These are phyloP conservation scores for Fusarium albosuccineum DNA, from an alignment of 2,329 filamentous ascomycete species.

Conservation along the genomic window DNA sequence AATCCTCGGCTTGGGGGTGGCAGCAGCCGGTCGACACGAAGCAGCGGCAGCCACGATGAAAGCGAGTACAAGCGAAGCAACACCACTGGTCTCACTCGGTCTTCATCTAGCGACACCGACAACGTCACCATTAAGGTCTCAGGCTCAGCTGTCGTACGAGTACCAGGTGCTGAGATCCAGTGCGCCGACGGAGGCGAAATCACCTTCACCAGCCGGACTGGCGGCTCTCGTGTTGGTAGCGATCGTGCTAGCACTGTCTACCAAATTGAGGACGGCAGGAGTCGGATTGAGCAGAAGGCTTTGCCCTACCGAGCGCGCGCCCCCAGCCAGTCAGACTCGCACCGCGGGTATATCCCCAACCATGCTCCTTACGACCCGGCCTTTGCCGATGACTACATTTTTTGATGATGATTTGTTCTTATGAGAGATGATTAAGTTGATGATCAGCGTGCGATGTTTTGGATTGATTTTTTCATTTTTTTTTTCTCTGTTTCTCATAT, in stretches of 20 bases:
- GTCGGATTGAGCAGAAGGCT: slow-evolving; percentile 58
- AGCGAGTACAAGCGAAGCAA: slow-evolving; percentile 73
- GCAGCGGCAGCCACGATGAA: slow-evolving; percentile 72
- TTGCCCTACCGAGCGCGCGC: slow-evolving; percentile 61
- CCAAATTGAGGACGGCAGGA: slow-evolving; percentile 61
- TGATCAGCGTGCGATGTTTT: slow-evolving; percentile 43
- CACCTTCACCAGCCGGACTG: slow-evolving; percentile 60
- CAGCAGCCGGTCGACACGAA: slow-evolving; percentile 69
- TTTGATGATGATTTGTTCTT: slow-evolving; percentile 46
- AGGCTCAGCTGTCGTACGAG: slow-evolving; percentile 67
- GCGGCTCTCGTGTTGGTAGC: slow-evolving; percentile 58
- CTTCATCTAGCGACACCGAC: slow-evolving; percentile 64
- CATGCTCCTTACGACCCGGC: slow-evolving; percentile 50
- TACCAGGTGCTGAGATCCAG: slow-evolving; percentile 70
- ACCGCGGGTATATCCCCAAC: slow-evolving; percentile 50
- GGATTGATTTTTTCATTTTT: slow-evolving; percentile 29
- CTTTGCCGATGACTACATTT: slow-evolving; percentile 48
- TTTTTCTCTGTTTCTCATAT: slow-evolving; percentile 37
- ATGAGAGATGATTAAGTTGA: slow-evolving; percentile 49
- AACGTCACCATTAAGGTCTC: slow-evolving; percentile 73
- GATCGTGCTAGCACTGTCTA: slow-evolving; percentile 65
- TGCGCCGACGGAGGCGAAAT: slow-evolving; percentile 72
- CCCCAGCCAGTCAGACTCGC: slow-evolving; percentile 64
- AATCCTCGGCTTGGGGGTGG: slow-evolving; percentile 58
- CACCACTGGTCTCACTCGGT: slow-evolving; percentile 71